Conservation (phyloP, 495 filamentous ascomycete genomes). For the Jackrogersella multiformis region DNA sequence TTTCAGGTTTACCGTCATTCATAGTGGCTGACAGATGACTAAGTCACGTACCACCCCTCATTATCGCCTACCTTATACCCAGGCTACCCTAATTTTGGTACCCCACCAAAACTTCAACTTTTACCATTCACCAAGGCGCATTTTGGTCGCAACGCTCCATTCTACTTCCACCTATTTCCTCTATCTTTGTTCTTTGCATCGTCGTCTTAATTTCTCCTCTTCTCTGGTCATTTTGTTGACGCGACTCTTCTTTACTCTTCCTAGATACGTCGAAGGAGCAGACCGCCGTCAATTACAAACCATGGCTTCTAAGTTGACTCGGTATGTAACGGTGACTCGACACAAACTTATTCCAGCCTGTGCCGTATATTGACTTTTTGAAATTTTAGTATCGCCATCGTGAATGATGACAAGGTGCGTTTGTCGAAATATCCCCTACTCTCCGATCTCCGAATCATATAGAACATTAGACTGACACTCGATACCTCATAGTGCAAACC, state of each 20-base stretch:
- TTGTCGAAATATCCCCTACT: not conserved
- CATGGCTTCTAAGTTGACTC: constrained; percentile 55
- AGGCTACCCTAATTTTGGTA: constrained; percentile 40
- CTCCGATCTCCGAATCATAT: no score
- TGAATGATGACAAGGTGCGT: constrained; percentile 94
- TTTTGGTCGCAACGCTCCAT: constrained; percentile 31
- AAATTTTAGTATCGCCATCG: constrained; percentile 85
- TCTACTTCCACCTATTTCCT: no score
- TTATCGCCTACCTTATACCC: not conserved
- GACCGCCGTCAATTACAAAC: constrained; percentile 24
- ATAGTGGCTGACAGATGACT: constrained; percentile 27
- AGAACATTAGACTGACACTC: constrained; percentile 26
- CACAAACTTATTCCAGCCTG: constrained; percentile 7
- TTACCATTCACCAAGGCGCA: constrained; percentile 29
- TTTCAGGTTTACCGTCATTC: constrained; percentile 32
- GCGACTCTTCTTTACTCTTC: not conserved
- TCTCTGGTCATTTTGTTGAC: constrained; percentile 15
- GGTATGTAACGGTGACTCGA: constrained; percentile 34
- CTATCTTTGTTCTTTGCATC: constrained; percentile 15
- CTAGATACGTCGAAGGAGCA: constrained; percentile 6
- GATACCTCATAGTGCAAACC: constrained; percentile 82
- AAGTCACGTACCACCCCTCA: constrained; percentile 36
- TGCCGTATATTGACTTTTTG: constrained; percentile 23
- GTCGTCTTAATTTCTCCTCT: constrained; percentile 15
- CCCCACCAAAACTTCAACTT: constrained; percentile 29